phyloP scores from a whole-genome alignment of 306 rosid species.

The Prunus kanzakura region DNA sequence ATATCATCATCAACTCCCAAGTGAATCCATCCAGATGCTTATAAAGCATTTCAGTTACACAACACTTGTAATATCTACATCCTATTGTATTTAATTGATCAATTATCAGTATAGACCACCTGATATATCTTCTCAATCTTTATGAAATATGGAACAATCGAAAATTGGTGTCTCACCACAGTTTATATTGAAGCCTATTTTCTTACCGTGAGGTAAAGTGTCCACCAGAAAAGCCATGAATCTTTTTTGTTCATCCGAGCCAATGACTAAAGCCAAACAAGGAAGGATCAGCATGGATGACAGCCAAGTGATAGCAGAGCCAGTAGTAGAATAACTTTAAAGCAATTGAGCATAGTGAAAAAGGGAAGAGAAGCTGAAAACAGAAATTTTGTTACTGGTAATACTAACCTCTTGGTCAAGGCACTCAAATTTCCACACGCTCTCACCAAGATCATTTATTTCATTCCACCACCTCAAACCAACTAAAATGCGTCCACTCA shows the following conservation, averaged over 20 bases:
- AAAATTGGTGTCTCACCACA: not conserved
- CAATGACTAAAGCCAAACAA: slow-evolving; percentile 55
- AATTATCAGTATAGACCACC: not conserved
- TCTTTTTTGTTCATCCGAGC: slow-evolving; percentile 96
- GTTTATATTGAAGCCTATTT: slow-evolving; percentile 14
- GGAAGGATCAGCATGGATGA: slow-evolving; percentile 14
- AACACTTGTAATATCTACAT: not conserved
- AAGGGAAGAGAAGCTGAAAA: slow-evolving; percentile 16
- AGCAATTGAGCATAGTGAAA: slow-evolving; percentile 4
- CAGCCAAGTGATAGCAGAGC: slow-evolving; percentile 10
- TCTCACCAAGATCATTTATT: slow-evolving; percentile 92
- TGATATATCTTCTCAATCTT: not conserved
- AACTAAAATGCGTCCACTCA: slow-evolving; percentile 93
- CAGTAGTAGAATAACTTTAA: slow-evolving; percentile 1
- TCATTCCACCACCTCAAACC: slow-evolving; percentile 99
- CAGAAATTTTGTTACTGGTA: not conserved
- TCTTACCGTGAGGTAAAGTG: slow-evolving; percentile 81
- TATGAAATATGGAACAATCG: not conserved
- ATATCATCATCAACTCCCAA: not conserved
- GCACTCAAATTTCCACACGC: slow-evolving; percentile 97
- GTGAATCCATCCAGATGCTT: not conserved
- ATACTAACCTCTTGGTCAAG: slow-evolving; percentile 87
- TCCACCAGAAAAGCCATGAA: slow-evolving; percentile 99
- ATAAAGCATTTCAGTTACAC: not conserved
- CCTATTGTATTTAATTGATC: not conserved